phyloP scores from a whole-genome alignment of 805 yeast genomes.

The Wickerhamomyces chambardii region DNA sequence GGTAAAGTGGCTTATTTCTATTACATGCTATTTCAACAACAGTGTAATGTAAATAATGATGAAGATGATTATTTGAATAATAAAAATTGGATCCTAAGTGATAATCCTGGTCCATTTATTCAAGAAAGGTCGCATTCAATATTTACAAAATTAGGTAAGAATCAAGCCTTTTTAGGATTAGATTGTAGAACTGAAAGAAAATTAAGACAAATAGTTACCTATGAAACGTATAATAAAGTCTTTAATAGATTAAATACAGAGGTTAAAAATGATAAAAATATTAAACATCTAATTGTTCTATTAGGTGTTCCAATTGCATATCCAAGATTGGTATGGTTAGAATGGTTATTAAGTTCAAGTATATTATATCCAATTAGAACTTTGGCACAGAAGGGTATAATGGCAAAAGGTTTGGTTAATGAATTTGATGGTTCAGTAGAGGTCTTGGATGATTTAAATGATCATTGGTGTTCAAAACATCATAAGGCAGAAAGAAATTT shows the following conservation, averaged over 20 bases:
- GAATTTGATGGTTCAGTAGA: slow-evolving; percentile 91
- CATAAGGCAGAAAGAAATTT: slow-evolving; percentile 83
- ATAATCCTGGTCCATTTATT: slow-evolving; percentile 58
- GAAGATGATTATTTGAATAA: slow-evolving; percentile 30
- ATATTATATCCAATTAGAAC: slow-evolving; percentile 55
- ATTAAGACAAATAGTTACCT: slow-evolving; percentile 43
- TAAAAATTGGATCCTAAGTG: slow-evolving; percentile 56
- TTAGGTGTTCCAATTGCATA: slow-evolving; percentile 94
- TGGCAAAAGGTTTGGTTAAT: slow-evolving; percentile 70
- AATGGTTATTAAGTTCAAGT: slow-evolving; percentile 56
- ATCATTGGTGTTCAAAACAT: slow-evolving; percentile 90
- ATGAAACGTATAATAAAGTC: slow-evolving; percentile 46
- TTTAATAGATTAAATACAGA: slow-evolving; percentile 57
- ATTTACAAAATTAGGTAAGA: slow-evolving; percentile 66
- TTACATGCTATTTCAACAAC: slow-evolving; percentile 91
- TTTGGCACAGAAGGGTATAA: slow-evolving; percentile 50
- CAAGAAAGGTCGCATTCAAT: slow-evolving; percentile 56
- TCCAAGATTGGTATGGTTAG: slow-evolving; percentile 91
- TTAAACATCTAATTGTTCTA: slow-evolving; percentile 74
- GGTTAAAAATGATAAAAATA: slow-evolving; percentile 35
- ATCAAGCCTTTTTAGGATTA: slow-evolving; percentile 64
- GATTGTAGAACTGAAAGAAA: slow-evolving; percentile 93
- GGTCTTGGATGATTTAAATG: slow-evolving; percentile 86
- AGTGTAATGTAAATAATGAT: slow-evolving; percentile 39
- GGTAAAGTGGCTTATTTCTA: slow-evolving; percentile 79